Evolutionary conservation across 169 alveolate genomes (phyloP), one percentile per base, ranked within the genome.

Genomic region (Plasmodium fragile): DNA sequence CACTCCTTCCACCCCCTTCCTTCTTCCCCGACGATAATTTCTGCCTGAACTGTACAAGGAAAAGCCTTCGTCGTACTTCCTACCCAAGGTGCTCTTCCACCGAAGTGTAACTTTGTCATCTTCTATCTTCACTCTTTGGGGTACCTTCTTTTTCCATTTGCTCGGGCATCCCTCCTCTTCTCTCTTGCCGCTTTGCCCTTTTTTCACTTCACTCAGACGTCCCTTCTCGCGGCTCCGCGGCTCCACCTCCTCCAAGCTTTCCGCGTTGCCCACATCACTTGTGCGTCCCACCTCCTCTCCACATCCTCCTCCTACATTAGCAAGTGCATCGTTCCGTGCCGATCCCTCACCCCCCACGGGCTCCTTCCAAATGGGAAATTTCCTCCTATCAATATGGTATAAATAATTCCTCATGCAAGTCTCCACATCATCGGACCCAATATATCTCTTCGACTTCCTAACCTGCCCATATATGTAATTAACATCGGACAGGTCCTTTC

Each of bases 361-460:
- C 3, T 32, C 41, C 5, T 25, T 45, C 13, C 59, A 34, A 39
- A 87, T 87, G 28, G 93, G 93, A 32, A 52, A 87, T 28, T 77
- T 55, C 39, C 32, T 77, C 22, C 11, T 34, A 77, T 87, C 93
- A 55, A 87, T 55, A 22, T 87, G 81, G 49, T 87, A 77, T n/a
- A 87, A 55, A 59, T 77, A 87, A 87, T 87, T 87, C 71, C 89
- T 77, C 16, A 87, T 55, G 49, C 93, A 87, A 11, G 72, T 87
- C 6, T 77, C 8, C 30, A 77, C 16, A 49, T 87, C 41, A 11
- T 45, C 6, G 10, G 93, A 22, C 1, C 89, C 78, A 53, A 87
- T 87, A 10, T 87, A 87, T 25, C 80, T 77, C 32, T 18, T 87
- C 8, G 93, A 87, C 25, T 59, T 77, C 39, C 65, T 77, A 32